Evolutionary conservation across 176 grass and related monocot genomes (phyloP), one percentile per base, ranked within the genome.

Genomic region (Stipa capillata): DNA sequence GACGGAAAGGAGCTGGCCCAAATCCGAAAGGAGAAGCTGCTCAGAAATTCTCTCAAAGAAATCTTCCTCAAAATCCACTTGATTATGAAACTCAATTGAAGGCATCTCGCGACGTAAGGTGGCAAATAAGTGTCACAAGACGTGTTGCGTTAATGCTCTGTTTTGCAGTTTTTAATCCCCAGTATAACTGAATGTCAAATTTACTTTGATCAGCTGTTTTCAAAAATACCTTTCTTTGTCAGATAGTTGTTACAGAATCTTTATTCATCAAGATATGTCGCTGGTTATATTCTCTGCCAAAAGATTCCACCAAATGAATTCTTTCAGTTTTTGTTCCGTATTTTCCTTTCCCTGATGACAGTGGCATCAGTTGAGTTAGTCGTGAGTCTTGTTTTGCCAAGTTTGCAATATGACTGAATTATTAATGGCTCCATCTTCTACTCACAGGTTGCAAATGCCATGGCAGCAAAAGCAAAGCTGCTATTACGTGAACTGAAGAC

Each of bases 21-120:
- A 87, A 76, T 81, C 35, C 65, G 85, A 65, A 83, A 69, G 82
- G 84, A 80, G 86, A 90, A 77, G 45, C 73, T 80, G 60, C 77
- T 73, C 85, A 86, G 75, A 94, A 89, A 65, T 85, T 81, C 71
- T 43, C 53, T 64, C 92, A 98, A 81, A 82, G 72, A 78, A 65
- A 89, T 61, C 49, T 87, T 78, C 85, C 85, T 77, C 89, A 79
- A 64, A 94, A 89, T 83, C 88, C 89, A 84, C 86, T 93, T 16
- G 92, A 95, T 24, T 87, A 99, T 50, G 96, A 89, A 69, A 95
- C 86, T 81, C 96, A 99, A 69, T 77, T 99, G 88, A 99, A 99
- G 96, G 96, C 96, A 91, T 99, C 92, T 89, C 92, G 92, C 83
- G 96, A 98, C 92, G 96, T 98, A 98, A 98, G 96, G 96, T 98